Percentiles rank a stretch among this genome's conserved stretches.
These are phyloP conservation scores for Fusarium euwallaceae DNA, from an alignment of 2,329 filamentous ascomycete genomes.

Conservation along the genomic window DNA sequence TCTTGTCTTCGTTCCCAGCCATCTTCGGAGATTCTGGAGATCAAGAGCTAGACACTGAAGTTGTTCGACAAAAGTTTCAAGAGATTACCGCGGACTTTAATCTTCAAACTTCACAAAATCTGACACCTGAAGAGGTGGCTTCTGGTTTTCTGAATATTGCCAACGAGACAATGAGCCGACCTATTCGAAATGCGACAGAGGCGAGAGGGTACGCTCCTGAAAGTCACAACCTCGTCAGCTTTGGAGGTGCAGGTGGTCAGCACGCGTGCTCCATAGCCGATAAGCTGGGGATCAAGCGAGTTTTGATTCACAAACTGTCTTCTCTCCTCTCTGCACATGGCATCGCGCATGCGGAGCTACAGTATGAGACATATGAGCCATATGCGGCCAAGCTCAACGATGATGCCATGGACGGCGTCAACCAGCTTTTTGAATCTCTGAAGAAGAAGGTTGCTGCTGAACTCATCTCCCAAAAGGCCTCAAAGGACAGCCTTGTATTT, in stretches of 20 bases:
- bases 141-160: constrained; percentile 82
- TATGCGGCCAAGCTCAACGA: constrained; percentile 42
- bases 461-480: constrained; percentile 57
- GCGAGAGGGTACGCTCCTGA: constrained; percentile 58
- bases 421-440: constrained; percentile 43
- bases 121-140: constrained; percentile 60
- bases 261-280: constrained; percentile 58
- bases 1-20: constrained; percentile 74
- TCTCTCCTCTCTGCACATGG: constrained; percentile 60
- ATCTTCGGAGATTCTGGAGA: constrained; percentile 79
- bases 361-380: constrained; percentile 53
- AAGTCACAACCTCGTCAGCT: constrained; percentile 51
- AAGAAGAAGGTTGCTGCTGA: constrained; percentile 52
- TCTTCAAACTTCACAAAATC: constrained; percentile 47
- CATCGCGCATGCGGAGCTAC: constrained; percentile 57
- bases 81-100: constrained; percentile 58
- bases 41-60: constrained; percentile 59
- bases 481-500: constrained; percentile 54
- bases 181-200: constrained; percentile 79
- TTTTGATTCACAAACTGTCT: constrained; percentile 59
- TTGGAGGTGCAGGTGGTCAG: constrained; percentile 81
- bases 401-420: constrained; percentile 25
- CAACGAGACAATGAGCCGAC: constrained; percentile 81
- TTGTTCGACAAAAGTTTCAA: constrained; percentile 54
- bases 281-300: constrained; percentile 55